Evolutionary conservation across 2,329 filamentous ascomycete species (phyloP).

Genomic region (Stagonosporopsis rhizophila): DNA sequence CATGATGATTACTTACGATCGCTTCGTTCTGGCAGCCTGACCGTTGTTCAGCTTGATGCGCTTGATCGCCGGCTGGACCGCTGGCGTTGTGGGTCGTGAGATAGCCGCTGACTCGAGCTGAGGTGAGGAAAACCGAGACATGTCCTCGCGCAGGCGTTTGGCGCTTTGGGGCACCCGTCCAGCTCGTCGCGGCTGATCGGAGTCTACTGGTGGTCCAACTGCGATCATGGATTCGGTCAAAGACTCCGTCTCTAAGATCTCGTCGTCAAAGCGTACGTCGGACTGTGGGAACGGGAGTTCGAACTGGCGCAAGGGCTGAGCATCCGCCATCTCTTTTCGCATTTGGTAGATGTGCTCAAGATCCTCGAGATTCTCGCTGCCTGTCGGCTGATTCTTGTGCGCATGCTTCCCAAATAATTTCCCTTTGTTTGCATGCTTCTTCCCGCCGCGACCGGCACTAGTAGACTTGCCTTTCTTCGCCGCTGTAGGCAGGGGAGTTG

Average conservation of each 20-base stretch:
- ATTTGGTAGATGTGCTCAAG: constrained; percentile 33
- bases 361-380: constrained; percentile 37
- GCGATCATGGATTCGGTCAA: constrained; percentile 47
- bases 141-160: constrained; percentile 44
- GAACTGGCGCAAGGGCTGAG: constrained; percentile 34
- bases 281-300: constrained; percentile 36
- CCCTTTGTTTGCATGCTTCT: constrained; percentile 42
- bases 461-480: constrained; percentile 40
- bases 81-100: constrained; percentile 46
- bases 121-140: constrained; percentile 41
- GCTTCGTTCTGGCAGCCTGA: constrained; percentile 46
- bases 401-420: constrained; percentile 41
- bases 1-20: constrained; percentile 44
- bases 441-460: constrained; percentile 38
- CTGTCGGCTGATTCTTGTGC: constrained; percentile 38
- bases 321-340: constrained; percentile 37
- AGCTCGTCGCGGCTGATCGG: constrained; percentile 39
- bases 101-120: constrained; percentile 39
- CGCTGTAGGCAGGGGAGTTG: constrained; percentile 23
- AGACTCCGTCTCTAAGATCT: constrained; percentile 47
- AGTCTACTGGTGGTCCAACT: constrained; percentile 44
- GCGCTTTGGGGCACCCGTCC: constrained; percentile 37
- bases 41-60: constrained; percentile 46
- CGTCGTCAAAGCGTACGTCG: constrained; percentile 47
- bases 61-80: constrained; percentile 40